A percentile compares a stretch with the other conserved stretches of the same genome.
These are phyloP conservation scores for Fusarium camptoceras DNA, from an alignment of 2,329 filamentous ascomycete genomes.

Conservation along the genomic window DNA sequence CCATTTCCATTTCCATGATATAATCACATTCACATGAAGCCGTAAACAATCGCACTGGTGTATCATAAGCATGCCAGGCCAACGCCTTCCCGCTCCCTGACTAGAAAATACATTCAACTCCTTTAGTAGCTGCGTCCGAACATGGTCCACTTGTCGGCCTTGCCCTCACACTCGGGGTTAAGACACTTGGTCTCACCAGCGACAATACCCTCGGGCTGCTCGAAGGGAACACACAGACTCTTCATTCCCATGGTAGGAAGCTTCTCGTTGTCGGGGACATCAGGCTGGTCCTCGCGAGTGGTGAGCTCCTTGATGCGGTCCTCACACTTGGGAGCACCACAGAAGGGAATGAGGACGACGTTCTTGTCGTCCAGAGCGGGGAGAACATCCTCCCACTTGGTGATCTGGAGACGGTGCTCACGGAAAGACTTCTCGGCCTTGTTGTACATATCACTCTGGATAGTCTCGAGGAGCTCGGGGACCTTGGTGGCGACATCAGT, in stretches of 20 bases:
- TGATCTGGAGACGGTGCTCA: slow-evolving; percentile 82
- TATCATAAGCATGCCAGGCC: slow-evolving; percentile 48
- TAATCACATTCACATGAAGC: slow-evolving; percentile 46
- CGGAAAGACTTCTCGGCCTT: slow-evolving; percentile 83
- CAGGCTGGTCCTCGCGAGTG: slow-evolving; percentile 73
- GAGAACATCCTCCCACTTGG: slow-evolving; percentile 90
- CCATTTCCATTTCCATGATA: slow-evolving; percentile 38
- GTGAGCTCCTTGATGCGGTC: slow-evolving; percentile 95
- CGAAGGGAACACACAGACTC: slow-evolving; percentile 79
- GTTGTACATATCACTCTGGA: slow-evolving; percentile 83
- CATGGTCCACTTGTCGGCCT: slow-evolving; percentile 90
- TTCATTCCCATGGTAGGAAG: slow-evolving; percentile 73
- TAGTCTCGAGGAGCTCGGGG: slow-evolving; percentile 85
- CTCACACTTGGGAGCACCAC: slow-evolving; percentile 83
- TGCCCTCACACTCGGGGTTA: slow-evolving; percentile 83
- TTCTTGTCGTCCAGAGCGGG: slow-evolving; percentile 93
- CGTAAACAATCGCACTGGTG: slow-evolving; percentile 47
- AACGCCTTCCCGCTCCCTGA: slow-evolving; percentile 46
- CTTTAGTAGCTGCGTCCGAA: slow-evolving; percentile 80
- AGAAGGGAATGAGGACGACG: slow-evolving; percentile 91
- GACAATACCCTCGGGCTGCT: slow-evolving; percentile 84
- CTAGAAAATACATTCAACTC: slow-evolving; percentile 33
- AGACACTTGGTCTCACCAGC: slow-evolving; percentile 89
- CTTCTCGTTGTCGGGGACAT: slow-evolving; percentile 64
- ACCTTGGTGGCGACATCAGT: slow-evolving; percentile 78